Evolutionary conservation across 345 rosid species (phyloP).

Genomic region (Noccaea caerulescens): DNA sequence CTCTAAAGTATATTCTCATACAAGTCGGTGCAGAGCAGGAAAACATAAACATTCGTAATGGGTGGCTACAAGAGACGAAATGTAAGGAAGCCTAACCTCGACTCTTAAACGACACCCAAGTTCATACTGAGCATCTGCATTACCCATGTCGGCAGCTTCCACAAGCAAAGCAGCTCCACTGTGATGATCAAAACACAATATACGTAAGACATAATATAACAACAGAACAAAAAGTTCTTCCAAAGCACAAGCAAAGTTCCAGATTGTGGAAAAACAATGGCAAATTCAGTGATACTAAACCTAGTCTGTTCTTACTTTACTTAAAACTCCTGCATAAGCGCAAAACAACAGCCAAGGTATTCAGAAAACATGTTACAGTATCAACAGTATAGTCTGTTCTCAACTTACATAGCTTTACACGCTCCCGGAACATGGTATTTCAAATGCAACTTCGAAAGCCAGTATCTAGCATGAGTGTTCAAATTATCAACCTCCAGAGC

Average conservation of each 20-base stretch:
- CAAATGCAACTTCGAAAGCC: slow-evolving; percentile 83
- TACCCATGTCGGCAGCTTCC: slow-evolving; percentile 95
- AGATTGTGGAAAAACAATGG: neutral
- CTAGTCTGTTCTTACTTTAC: neutral
- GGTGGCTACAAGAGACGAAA: neutral
- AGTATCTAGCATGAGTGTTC: slow-evolving; percentile 81
- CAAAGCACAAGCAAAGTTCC: neutral
- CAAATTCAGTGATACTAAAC: neutral
- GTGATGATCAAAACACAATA: slow-evolving; percentile 20
- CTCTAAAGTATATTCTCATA: neutral
- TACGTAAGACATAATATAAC: neutral
- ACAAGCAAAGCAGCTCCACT: slow-evolving; percentile 95
- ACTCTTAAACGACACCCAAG: slow-evolving; percentile 84
- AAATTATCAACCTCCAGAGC: slow-evolving; percentile 78
- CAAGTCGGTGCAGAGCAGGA: neutral
- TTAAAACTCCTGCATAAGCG: neutral
- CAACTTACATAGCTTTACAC: slow-evolving; percentile 78
- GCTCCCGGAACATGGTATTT: slow-evolving; percentile 90
- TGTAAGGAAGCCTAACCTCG: slow-evolving; percentile 55
- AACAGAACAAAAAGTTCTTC: neutral
- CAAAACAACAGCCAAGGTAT: too few relatives aligned
- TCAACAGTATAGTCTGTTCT: neutral
- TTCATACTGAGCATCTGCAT: slow-evolving; percentile 87
- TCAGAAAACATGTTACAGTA: neutral
- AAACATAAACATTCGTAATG: neutral